phyloP scores from a whole-genome alignment of 805 yeast species.

The Clavispora santaluciae region DNA sequence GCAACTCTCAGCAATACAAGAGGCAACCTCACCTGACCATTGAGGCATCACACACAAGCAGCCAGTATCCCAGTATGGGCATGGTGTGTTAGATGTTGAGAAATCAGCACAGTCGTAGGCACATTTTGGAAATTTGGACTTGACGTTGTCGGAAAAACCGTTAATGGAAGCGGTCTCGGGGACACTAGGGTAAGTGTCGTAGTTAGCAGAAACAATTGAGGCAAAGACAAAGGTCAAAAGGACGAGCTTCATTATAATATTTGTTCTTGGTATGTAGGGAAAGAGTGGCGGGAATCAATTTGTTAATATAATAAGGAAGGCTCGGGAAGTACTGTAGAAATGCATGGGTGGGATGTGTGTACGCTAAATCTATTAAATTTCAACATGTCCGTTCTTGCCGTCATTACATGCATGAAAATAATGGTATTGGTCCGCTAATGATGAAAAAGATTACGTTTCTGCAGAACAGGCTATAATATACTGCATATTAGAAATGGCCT shows the following conservation, averaged over 20 bases:
- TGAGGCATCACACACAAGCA: conserved; percentile 47
- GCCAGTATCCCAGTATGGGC: conserved; percentile 52
- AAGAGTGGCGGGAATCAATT: no score
- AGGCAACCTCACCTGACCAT: conserved; percentile 41
- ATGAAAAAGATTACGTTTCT: neutral
- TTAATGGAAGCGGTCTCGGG: conserved; percentile 44
- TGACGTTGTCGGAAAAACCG: conserved; percentile 46
- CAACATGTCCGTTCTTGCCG: neutral
- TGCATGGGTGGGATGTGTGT: neutral
- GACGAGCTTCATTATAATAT: neutral
- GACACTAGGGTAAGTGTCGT: conserved; percentile 42
- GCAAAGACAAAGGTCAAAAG: conserved; percentile 1
- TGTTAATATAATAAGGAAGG: no score
- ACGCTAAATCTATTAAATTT: neutral
- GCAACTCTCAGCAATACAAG: conserved; percentile 38
- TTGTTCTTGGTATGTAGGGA: no score
- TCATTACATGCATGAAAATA: neutral
- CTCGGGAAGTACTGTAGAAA: conserved; percentile 6
- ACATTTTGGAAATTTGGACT: conserved; percentile 34
- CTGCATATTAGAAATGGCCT: neutral
- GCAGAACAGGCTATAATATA: neutral
- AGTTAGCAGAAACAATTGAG: conserved; percentile 23
- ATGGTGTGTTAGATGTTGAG: conserved; percentile 39
- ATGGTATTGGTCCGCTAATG: neutral
- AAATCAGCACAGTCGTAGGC: conserved; percentile 38